Evolutionary conservation across 768 basidiomycete genomes (phyloP), one percentile per base, ranked within the genome.

Genomic region (Baorangia bicolor): DNA sequence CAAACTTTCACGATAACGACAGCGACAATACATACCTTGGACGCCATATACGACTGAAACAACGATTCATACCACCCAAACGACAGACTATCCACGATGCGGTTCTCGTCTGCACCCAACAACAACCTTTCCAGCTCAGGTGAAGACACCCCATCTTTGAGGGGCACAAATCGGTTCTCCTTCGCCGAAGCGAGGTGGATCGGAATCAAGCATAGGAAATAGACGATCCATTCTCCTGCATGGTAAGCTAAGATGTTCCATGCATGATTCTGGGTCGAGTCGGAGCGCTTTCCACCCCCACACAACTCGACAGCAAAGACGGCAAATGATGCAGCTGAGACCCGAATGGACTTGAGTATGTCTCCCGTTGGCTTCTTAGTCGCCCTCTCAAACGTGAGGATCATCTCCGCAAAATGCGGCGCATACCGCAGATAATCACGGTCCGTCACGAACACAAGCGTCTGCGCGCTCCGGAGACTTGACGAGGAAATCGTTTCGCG

Each of bases 201-300:
- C 0, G 84, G 84, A 43, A 86, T 84, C 25, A 86, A 69, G 51
- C 84, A 86, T 2, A 86, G 56, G 8, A 85, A 64, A 14, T 84
- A 79, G 1, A 81, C 82, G 0, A 86, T 66, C 85, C 85, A 86
- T 64, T 86, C 83, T 33, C 85, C 84, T 0, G 74, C 73, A 18
- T 71, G 72, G 57, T 78, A 79, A 7, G 60, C 58, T n/a, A n/a
- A n/a, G n/a, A n/a, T n/a, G n/a, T n/a, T n/a, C n/a, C n/a, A n/a
- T n/a, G n/a, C n/a, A n/a, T n/a, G n/a, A n/a, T n/a, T n/a, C n/a
- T n/a, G n/a, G n/a, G n/a, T n/a, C n/a, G n/a, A n/a, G n/a, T n/a
- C n/a, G n/a, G n/a, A n/a, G n/a, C n/a, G n/a, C n/a, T n/a, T n/a
- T n/a, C n/a, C n/a, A n/a, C n/a, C n/a, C n/a, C n/a, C n/a, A n/a